Evolutionary conservation across 73 alveolate species (phyloP), one percentile per base, ranked within the genome.

Genomic region (Effrenium voratum): DNA sequence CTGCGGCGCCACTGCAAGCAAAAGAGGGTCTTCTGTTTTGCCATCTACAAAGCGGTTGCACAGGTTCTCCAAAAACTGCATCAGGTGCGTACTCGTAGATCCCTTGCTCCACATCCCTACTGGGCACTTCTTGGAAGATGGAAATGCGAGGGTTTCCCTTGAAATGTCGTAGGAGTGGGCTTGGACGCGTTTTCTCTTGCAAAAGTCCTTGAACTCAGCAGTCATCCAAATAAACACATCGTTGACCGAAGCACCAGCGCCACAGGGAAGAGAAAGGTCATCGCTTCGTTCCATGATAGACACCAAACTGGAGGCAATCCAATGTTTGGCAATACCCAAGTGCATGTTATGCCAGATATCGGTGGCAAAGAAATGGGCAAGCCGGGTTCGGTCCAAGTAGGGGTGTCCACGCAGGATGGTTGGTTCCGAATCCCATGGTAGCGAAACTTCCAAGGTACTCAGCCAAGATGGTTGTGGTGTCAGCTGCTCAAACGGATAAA

Each of bases 41-140:
- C 38, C 52, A 6, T 4, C 41, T 16, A 83, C 75, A 55, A 34
- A 52, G 12, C 93, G 72, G 0, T 83, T 76, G 32, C 93, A 83
- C 38, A 50, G 49, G 77, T 83, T 16, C 55, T 83, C 77, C 2
- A 83, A 40, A 40, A 49, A 83, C 5, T 6, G 77, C 93, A 83
- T 83, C 30, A 16, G 19, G 24, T 83, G 52, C 26, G 57, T 83
- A 5, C 76, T n/a, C 55, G 49, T 76, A 13, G 32, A 19, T 2
- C 77, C 93, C 32, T 83, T 83, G 34, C 77, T 49, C 93, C 93
- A 83, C 46, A 63, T 49, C 3, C 93, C 93, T 30, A 49, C 77
- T 32, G 93, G 93, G 40, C 49, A 83, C 5, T 40, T 16, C 40
- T 83, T 49, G 52, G 36, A 13, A 5, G 49, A 16, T 4, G 72